Base-by-base conservation (phyloP, 2,329 filamentous ascomycete genomes). In the Elsinoe arachidis region DNA sequence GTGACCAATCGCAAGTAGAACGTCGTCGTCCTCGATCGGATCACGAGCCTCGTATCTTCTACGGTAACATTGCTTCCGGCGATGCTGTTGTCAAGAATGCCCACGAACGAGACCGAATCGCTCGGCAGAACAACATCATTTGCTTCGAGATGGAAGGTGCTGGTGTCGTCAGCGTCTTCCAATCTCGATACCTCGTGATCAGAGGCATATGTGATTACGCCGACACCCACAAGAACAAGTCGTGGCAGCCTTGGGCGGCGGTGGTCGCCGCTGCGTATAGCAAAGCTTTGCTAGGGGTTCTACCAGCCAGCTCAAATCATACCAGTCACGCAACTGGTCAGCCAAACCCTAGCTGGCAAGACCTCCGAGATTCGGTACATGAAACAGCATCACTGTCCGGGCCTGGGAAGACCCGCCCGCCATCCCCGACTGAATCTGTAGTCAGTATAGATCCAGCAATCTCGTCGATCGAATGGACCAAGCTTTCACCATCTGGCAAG, bases 41-140 rank as follows among this genome's bases (percentile, higher is more conserved):
- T 26, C 12, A 26, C 7, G 23, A 46, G 17, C 43, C 43, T 19
- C 43, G 15, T 12, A 19, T 76, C 0, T 70, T 73, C 44, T 62
- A 76, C 33, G 74, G 74, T 0, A 55, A 60, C 0, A 67, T 76
- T 1, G 74, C 66, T 3, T 75, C 72, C 1, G 72, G 69, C 10
- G 68, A 76, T 49, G 66, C 23, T 6, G 19, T 60, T 3, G 49
- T 60, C 11, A 60, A 56, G 33, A 52, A 60, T 47, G 59, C 55
- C 12, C 37, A 2, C 1, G 21, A 35, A 7, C 37, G 59, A n/a
- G 56, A 60, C 26, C 33, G 17, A n/a, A 26, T 58, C 4, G 51
- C 51, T 14, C 15, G 26, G 17, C 10, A 35, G n/a, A 14, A 66
- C 58, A 41, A 37, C 15, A 21, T 60, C 1, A 6, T 60, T 1